These are phyloP conservation scores for Yamadazyma oceani DNA, from an alignment of 1,139 yeast genomes.

Conservation along the genomic window DNA sequence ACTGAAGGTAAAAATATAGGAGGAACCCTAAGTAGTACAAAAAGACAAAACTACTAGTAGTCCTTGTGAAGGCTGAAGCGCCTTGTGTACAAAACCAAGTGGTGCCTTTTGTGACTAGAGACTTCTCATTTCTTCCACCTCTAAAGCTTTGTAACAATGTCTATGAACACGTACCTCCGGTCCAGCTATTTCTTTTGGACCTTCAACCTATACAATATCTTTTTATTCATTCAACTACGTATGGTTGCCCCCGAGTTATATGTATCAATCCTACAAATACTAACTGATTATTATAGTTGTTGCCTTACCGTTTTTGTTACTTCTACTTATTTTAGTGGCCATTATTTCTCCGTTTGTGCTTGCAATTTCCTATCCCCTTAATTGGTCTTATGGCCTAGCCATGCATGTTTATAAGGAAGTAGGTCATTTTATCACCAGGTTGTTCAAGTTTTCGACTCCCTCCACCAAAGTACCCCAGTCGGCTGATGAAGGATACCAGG, in stretches of 20 bases:
- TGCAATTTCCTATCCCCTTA: neutral
- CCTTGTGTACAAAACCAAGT: no score
- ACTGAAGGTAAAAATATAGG: no score
- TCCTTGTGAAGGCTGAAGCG: no score
- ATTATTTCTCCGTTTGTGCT: neutral
- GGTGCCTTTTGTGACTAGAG: no score
- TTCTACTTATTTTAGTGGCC: neutral
- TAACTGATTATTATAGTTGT: constrained; percentile 1
- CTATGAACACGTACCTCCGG: neutral
- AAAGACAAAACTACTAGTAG: no score
- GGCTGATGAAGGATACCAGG: neutral
- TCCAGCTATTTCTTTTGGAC: neutral
- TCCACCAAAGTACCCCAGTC: no score
- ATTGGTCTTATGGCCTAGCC: neutral
- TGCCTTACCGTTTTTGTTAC: neutral
- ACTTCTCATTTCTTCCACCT: no score
- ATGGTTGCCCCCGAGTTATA: neutral
- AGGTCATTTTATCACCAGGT: neutral
- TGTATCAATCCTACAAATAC: neutral
- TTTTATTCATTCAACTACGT: neutral
- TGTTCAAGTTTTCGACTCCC: no score
- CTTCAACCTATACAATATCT: constrained; percentile 1
- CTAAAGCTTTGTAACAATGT: no score
- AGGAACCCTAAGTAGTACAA: no score
- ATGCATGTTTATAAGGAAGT: neutral